phyloP scores from a whole-genome alignment of 2,329 filamentous ascomycete species.

The Hortaea werneckii region DNA sequence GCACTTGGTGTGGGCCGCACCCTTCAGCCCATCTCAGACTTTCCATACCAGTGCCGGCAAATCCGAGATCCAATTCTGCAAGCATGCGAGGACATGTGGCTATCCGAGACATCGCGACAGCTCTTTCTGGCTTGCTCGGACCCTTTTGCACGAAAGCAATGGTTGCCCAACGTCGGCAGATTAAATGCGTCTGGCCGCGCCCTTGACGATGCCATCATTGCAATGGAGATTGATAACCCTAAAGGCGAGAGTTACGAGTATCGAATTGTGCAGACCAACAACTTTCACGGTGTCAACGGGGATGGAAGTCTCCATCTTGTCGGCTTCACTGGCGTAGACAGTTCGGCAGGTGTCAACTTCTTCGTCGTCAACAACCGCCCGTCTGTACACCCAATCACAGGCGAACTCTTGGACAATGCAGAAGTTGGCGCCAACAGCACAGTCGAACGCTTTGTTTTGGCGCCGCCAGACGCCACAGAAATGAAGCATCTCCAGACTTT shows the following conservation, averaged over 20 bases:
- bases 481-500: slow-evolving; percentile 8
- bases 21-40: slow-evolving; percentile 12
- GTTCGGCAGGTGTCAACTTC: slow-evolving; percentile 5
- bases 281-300: slow-evolving; percentile 6
- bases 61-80: slow-evolving; percentile 11
- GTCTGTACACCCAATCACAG: slow-evolving; percentile 6
- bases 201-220: slow-evolving; percentile 13
- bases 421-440: slow-evolving; percentile 9
- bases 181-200: slow-evolving; percentile 12
- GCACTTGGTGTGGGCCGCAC: slow-evolving; percentile 5
- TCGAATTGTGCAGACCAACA: slow-evolving; percentile 8
- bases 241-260: slow-evolving; percentile 10
- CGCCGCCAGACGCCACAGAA: slow-evolving; percentile 1
- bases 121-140: slow-evolving; percentile 14
- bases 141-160: slow-evolving; percentile 7
- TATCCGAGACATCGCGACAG: slow-evolving; percentile 13
- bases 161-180: slow-evolving; percentile 12
- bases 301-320: slow-evolving; percentile 11
- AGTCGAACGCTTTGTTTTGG: slow-evolving; percentile 11
- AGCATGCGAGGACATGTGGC: slow-evolving; percentile 17
- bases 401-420: slow-evolving; percentile 5
- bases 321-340: slow-evolving; percentile 9
- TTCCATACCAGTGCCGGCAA: slow-evolving; percentile 13
- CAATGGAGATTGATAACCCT: slow-evolving; percentile 13
- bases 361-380: slow-evolving; percentile 11